Evolutionary conservation across 441 rosid genomes (phyloP).

Genomic region (Dalechampia spathulata): DNA sequence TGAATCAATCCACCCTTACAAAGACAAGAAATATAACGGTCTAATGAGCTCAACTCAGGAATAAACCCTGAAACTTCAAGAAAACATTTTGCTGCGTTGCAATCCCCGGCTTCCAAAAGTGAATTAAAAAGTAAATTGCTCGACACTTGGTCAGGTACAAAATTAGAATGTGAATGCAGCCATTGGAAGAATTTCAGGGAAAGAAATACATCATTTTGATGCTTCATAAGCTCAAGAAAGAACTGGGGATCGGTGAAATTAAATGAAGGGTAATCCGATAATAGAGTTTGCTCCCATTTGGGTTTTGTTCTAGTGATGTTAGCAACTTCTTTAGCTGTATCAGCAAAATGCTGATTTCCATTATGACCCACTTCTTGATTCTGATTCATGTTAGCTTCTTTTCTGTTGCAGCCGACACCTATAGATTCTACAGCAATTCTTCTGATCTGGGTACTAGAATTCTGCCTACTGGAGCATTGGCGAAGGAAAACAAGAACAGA

Average conservation of each 20-base stretch:
- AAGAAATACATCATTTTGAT: slow-evolving; percentile 41
- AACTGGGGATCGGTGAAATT: slow-evolving; percentile 46
- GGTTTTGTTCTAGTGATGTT: slow-evolving; percentile 34
- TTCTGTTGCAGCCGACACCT: slow-evolving; percentile 15
- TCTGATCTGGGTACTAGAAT: slow-evolving; percentile 17
- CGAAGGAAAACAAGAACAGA: slow-evolving; percentile 15
- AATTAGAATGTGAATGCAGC: slow-evolving; percentile 29
- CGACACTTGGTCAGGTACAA: slow-evolving; percentile 36
- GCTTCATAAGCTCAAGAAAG: slow-evolving; percentile 38
- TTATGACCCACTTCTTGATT: slow-evolving; percentile 5
- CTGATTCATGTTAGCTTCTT: slow-evolving; percentile 7
- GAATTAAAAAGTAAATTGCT: slow-evolving; percentile 42
- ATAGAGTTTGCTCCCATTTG: slow-evolving; percentile 48
- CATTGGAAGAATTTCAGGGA: slow-evolving; percentile 49
- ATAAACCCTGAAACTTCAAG: slow-evolving; percentile 30
- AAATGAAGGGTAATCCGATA: slow-evolving; percentile 44
- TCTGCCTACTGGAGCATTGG: slow-evolving; percentile 15
- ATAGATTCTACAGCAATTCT: slow-evolving; percentile 27
- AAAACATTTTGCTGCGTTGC: slow-evolving; percentile 33
- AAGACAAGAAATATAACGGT: slow-evolving; percentile 43
- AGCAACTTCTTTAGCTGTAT: slow-evolving; percentile 41
- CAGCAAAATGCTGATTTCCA: slow-evolving; percentile 17
- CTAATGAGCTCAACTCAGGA: slow-evolving; percentile 29
- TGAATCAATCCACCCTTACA: slow-evolving; percentile 36
- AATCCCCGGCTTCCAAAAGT: slow-evolving; percentile 50